Evolutionary conservation across 2,329 filamentous ascomycete species (phyloP).

Genomic region (Neurospora crassa): DNA sequence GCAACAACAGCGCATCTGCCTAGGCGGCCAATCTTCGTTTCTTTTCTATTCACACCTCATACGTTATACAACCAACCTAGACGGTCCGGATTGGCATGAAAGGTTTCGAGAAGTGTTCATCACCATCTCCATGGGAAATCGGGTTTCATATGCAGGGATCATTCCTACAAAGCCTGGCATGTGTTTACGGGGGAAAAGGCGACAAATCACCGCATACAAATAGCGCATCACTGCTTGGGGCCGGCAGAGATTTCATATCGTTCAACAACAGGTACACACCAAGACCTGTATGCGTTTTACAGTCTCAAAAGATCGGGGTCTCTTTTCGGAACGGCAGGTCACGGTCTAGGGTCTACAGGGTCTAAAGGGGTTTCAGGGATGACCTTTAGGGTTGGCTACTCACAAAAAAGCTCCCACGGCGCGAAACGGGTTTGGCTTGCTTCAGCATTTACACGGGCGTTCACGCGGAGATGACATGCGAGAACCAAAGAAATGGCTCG

Average conservation of each 20-base stretch:
- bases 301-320: neutral
- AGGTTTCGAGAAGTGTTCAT: neutral
- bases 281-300: neutral
- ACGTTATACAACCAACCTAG: neutral
- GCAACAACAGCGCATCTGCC: neutral
- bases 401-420: slow-evolving; percentile 1
- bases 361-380: neutral
- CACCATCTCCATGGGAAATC: neutral
- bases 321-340: neutral
- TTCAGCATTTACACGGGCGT: slow-evolving; percentile 19
- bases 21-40: neutral
- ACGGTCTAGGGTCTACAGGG: neutral
- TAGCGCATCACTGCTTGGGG: neutral
- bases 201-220: neutral
- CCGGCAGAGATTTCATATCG: neutral
- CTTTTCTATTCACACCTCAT: neutral
- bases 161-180: neutral
- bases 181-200: neutral
- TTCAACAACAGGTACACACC: neutral
- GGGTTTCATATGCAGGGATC: neutral
- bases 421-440: slow-evolving; percentile 8
- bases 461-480: neutral
- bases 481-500: slow-evolving; percentile 1
- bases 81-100: neutral
- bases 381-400: neutral